phyloP scores from a whole-genome alignment of 2,329 filamentous ascomycete genomes.

The Diaporthe sp. region DNA sequence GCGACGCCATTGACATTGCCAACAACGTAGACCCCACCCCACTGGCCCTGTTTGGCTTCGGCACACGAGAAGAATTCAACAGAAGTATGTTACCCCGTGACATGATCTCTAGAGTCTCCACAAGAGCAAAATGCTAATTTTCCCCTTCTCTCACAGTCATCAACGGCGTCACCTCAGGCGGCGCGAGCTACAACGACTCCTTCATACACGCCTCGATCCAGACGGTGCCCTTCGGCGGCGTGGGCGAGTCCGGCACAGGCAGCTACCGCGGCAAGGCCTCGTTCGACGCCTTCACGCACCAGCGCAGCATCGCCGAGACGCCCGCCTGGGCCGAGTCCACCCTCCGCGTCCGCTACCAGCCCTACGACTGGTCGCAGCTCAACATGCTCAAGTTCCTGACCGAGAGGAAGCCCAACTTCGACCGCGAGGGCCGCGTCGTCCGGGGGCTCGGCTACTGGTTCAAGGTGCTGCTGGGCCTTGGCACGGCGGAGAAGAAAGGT shows the following conservation, averaged over 20 bases:
- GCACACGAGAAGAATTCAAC: conserved; percentile 81
- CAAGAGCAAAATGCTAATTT: conserved; percentile 30
- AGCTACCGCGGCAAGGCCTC: conserved; percentile 83
- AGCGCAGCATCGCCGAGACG: conserved; percentile 68
- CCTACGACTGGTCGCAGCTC: conserved; percentile 65
- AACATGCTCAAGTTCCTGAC: conserved; percentile 59
- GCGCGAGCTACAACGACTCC: conserved; percentile 73
- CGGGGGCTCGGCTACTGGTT: conserved; percentile 69
- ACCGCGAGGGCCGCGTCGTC: conserved; percentile 68
- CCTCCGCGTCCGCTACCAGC: conserved; percentile 77
- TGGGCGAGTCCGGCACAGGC: conserved; percentile 83
- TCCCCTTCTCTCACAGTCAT: conserved; percentile 63
- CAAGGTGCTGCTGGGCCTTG: conserved; percentile 64
- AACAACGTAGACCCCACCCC: conserved; percentile 88
- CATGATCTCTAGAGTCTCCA: neutral
- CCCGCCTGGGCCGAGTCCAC: conserved; percentile 77
- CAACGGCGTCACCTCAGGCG: conserved; percentile 74
- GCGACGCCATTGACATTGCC: conserved; percentile 86
- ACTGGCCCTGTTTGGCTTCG: conserved; percentile 87
- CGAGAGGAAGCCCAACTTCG: conserved; percentile 68
- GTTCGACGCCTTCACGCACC: conserved; percentile 77
- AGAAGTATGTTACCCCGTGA: conserved; percentile 66
- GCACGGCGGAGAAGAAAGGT: conserved; percentile 62
- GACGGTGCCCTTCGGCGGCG: conserved; percentile 84
- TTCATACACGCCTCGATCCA: conserved; percentile 69